These are phyloP conservation scores for Toxoplasma gondii DNA, from an alignment of 169 alveolate genomes.

Conservation along the genomic window DNA sequence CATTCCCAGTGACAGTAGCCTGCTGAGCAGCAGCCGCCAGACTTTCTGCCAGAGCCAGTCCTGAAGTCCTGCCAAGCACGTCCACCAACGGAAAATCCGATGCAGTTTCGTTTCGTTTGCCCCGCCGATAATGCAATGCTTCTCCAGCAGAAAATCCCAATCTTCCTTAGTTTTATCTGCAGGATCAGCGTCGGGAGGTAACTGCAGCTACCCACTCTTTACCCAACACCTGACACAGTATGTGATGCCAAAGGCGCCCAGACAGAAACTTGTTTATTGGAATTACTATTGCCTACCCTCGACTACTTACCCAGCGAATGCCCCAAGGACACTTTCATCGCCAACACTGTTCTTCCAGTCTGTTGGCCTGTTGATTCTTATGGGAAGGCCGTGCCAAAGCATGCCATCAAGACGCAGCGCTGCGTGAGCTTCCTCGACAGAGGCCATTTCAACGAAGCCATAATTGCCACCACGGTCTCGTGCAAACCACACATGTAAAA, in stretches of 20 bases:
- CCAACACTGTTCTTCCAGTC: constrained; percentile 55
- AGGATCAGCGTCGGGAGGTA: no score
- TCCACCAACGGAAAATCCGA: not conserved
- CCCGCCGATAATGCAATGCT: no score
- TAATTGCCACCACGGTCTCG: constrained; percentile 61
- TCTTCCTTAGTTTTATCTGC: no score
- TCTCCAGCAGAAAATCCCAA: no score
- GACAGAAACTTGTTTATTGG: not conserved
- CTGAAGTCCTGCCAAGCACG: constrained; percentile 44
- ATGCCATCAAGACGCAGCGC: constrained; percentile 47
- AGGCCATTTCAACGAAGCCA: constrained; percentile 64
- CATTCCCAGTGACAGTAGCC: constrained; percentile 54
- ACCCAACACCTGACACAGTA: no score
- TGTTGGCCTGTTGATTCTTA: constrained; percentile 60
- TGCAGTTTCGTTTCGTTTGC: no score
- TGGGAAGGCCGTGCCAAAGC: constrained; percentile 61
- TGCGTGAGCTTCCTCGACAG: constrained; percentile 64
- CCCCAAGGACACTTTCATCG: not conserved
- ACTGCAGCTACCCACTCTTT: no score
- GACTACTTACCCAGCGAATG: constrained; percentile 19
- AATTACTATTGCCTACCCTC: not conserved
- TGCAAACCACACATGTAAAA: constrained; percentile 65
- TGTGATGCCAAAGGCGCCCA: no score
- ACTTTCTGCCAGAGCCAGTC: constrained; percentile 62
- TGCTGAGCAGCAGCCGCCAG: constrained; percentile 62